phyloP scores from a whole-genome alignment of 805 yeast species.

The Brettanomyces custersianus region DNA sequence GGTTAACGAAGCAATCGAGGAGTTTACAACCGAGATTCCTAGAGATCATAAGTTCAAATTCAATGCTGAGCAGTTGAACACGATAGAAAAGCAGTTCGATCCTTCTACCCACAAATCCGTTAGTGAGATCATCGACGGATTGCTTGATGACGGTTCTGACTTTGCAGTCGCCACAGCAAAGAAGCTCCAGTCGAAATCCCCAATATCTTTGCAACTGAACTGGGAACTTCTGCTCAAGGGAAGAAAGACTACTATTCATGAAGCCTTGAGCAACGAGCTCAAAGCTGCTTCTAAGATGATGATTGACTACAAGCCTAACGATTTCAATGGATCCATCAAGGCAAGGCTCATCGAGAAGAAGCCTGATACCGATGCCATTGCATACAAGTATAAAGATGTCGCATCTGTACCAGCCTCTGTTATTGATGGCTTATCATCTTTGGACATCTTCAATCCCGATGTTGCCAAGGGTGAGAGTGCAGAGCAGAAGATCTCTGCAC shows the following conservation, averaged over 20 bases:
- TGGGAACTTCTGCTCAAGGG: constrained; percentile 61
- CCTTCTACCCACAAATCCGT: constrained; percentile 30
- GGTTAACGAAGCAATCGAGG: constrained; percentile 69
- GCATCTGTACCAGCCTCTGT: constrained; percentile 59
- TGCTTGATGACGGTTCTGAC: constrained; percentile 45
- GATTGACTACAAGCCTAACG: constrained; percentile 35
- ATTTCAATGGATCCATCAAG: constrained; percentile 42
- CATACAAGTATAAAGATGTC: constrained; percentile 33
- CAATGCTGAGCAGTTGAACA: constrained; percentile 42
- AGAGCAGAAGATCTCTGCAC: constrained; percentile 12
- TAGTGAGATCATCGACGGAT: constrained; percentile 46
- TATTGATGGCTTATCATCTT: constrained; percentile 37
- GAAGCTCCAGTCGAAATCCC: constrained; percentile 58
- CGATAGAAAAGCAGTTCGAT: constrained; percentile 65
- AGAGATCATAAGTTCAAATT: constrained; percentile 50
- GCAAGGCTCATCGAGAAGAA: constrained; percentile 42
- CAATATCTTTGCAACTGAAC: constrained; percentile 69
- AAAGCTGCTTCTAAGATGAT: constrained; percentile 70
- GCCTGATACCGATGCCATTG: constrained; percentile 15
- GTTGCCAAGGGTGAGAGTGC: constrained; percentile 7
- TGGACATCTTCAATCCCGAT: constrained; percentile 20
- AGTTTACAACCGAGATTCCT: constrained; percentile 65
- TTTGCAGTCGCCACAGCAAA: constrained; percentile 56
- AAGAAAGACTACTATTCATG: constrained; percentile 43
- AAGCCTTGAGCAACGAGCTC: constrained; percentile 67